Percentiles rank a stretch among this genome's conserved stretches.
phyloP scores from a whole-genome alignment of 306 rosid species.

The Calophaca sinica region DNA sequence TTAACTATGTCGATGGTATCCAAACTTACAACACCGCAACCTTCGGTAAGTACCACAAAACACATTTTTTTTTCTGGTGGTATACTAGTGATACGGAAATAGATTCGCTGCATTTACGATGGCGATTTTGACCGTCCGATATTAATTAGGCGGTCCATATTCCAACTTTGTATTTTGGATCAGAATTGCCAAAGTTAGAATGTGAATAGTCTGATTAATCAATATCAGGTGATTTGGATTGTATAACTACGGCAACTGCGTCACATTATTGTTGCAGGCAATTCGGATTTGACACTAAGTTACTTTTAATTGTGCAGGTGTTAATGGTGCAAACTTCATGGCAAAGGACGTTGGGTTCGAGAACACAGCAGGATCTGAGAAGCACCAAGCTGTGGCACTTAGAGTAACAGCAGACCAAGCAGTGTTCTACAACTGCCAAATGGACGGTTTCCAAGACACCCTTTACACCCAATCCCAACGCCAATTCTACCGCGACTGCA shows the following conservation, averaged over 20 bases:
- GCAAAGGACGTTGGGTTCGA: constrained; percentile 65
- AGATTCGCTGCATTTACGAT: too few relatives aligned
- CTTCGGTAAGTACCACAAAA: constrained; percentile 51
- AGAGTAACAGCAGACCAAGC: constrained; percentile 57
- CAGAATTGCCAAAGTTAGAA: too few relatives aligned
- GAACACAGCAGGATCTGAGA: constrained; percentile 61
- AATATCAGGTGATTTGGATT: too few relatives aligned
- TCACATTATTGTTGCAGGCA: too few relatives aligned
- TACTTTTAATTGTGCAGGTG: constrained; percentile 45
- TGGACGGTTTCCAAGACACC: constrained; percentile 62
- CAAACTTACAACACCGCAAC: constrained; percentile 67
- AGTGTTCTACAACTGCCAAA: constrained; percentile 49
- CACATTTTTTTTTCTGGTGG: too few relatives aligned
- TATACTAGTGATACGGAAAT: too few relatives aligned
- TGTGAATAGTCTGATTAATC: too few relatives aligned
- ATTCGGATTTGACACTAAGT: too few relatives aligned
- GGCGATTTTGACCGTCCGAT: too few relatives aligned
- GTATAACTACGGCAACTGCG: too few relatives aligned
- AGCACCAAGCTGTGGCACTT: constrained; percentile 63
- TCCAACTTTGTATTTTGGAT: too few relatives aligned
- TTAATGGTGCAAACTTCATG: constrained; percentile 65
- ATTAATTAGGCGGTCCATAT: too few relatives aligned
- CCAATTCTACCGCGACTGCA: constrained; percentile 66
- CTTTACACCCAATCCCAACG: constrained; percentile 54
- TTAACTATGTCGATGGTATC: constrained; percentile 58